A percentile compares a stretch with the other conserved stretches of the same genome.
These are phyloP conservation scores for Tylopilus felleus DNA, from an alignment of 768 basidiomycete genomes.

Conservation along the genomic window DNA sequence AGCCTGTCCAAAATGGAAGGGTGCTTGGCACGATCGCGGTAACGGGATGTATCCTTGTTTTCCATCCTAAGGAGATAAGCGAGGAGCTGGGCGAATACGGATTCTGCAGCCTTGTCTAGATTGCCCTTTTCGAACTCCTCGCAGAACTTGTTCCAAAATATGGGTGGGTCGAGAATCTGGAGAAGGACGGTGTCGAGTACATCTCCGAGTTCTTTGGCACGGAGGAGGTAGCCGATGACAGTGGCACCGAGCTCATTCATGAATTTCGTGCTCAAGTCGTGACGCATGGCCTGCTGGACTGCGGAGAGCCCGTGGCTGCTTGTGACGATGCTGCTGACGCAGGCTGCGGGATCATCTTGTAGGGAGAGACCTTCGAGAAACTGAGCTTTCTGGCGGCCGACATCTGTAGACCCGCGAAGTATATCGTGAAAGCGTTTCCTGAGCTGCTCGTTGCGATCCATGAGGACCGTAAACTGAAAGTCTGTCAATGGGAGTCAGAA, in stretches of 20 bases:
- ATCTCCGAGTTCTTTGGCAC: slow-evolving; percentile 35
- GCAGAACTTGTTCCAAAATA: slow-evolving; percentile 46
- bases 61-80: slow-evolving; percentile 45
- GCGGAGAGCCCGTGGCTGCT: slow-evolving; percentile 36
- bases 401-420: slow-evolving; percentile 24
- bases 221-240: slow-evolving; percentile 39
- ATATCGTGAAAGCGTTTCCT: slow-evolving; percentile 35
- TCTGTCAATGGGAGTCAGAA: not conserved
- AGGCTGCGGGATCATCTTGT: slow-evolving; percentile 37
- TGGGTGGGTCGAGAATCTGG: slow-evolving; percentile 45
- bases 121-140: slow-evolving; percentile 34
- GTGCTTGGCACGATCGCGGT: slow-evolving; percentile 39
- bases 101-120: slow-evolving; percentile 35
- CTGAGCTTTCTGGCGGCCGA: slow-evolving; percentile 26
- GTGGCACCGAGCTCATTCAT: slow-evolving; percentile 40
- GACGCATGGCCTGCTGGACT: slow-evolving; percentile 41
- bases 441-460: slow-evolving; percentile 29
- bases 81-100: slow-evolving; percentile 47
- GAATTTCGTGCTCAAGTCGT: slow-evolving; percentile 36
- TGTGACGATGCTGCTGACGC: slow-evolving; percentile 37
- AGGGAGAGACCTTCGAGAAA: slow-evolving; percentile 48
- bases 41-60: slow-evolving; percentile 30
- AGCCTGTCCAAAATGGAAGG: slow-evolving; percentile 27
- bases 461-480: not conserved
- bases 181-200: slow-evolving; percentile 39